Evolutionary conservation across 371 early-diverging fungal genomes (phyloP).

Genomic region (Mortierella sp.): DNA sequence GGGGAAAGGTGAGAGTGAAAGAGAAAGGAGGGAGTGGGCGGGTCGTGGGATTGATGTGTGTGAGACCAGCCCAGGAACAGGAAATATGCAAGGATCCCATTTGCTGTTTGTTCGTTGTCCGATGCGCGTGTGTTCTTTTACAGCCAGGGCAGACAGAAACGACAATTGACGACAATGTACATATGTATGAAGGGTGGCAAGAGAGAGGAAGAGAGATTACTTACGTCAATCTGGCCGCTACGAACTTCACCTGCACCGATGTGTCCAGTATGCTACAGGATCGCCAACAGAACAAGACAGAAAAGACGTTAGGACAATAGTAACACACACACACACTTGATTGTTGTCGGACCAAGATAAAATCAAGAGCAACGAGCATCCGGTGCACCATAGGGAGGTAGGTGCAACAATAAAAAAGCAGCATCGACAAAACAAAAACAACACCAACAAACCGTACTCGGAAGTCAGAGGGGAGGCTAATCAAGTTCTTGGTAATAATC

Average conservation of each 20-base stretch:
- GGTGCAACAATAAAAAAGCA: background rate
- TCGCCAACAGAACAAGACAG: conserved; percentile 7
- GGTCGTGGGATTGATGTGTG: background rate
- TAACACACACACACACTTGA: background rate
- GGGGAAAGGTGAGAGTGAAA: background rate
- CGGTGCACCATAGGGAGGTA: background rate
- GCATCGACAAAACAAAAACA: background rate
- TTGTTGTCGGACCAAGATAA: background rate
- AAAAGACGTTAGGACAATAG: conserved; percentile 14
- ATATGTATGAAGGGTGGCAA: background rate
- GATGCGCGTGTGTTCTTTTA: background rate
- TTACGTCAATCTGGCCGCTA: conserved; percentile 56
- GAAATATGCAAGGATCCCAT: background rate
- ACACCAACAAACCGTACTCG: conserved; percentile 27
- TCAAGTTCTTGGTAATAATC: conserved; percentile 50
- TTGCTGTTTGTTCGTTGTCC: background rate
- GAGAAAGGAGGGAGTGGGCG: background rate
- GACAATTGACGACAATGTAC: background rate
- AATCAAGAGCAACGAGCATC: background rate
- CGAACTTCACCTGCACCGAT: conserved; percentile 60
- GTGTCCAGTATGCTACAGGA: conserved; percentile 57
- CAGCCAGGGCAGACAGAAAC: conserved; percentile 23
- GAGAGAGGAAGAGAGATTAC: conserved; percentile 7
- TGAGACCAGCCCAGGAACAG: background rate
- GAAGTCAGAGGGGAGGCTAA: conserved; percentile 54